Base-by-base conservation (phyloP, 768 basidiomycete species). In the Auriscalpium orientale region DNA sequence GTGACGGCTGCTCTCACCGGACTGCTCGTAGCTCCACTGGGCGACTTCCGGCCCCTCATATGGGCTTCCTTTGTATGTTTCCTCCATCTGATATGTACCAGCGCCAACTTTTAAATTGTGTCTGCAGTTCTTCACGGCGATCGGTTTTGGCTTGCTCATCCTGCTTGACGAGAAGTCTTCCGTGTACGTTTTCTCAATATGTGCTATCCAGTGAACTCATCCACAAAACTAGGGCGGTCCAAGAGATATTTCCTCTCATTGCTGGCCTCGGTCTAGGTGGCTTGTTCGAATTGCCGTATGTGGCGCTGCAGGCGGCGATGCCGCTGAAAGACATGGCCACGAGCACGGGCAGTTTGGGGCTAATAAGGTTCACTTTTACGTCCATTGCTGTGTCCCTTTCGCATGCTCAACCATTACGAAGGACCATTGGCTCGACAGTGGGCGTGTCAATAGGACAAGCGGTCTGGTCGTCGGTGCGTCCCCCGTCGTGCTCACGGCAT, bases 241-340 rank as follows among this genome's bases (percentile, higher is more conserved):
- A 72, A 49, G 72, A 71, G 57, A 52, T 72, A 48, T 71, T 58
- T 47, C 66, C 69, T 8, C 53, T 74, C 28, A 58, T 74, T 21
- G 46, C 71, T n/a, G 67, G 68, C 35, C 36, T 70, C 37, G 72
- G 72, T 10, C 51, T 65, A 16, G 74, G 72, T 36, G 70, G 62
- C 34, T 51, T 74, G 53, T 74, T 72, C 64, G 71, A 71, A 58
- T 66, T 64, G 6, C 74, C 72, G 5, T 62, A 72, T 16, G 65
- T 74, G 44, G 71, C 62, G 21, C 46, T 78, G 10, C 77, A 79
- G 52, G 71, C 73, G 20, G 69, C 75, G n/a, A 79, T 78, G 76
- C 78, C 77, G 22, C n/a, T 71, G 12, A 68, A 66, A 20, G 74
- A 76, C 56, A 76, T 75, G 72, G 74, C 75, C 5, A 74, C 74